These are phyloP conservation scores for Amauroascus niger DNA, from an alignment of 2,329 filamentous ascomycete species.

Conservation along the genomic window DNA sequence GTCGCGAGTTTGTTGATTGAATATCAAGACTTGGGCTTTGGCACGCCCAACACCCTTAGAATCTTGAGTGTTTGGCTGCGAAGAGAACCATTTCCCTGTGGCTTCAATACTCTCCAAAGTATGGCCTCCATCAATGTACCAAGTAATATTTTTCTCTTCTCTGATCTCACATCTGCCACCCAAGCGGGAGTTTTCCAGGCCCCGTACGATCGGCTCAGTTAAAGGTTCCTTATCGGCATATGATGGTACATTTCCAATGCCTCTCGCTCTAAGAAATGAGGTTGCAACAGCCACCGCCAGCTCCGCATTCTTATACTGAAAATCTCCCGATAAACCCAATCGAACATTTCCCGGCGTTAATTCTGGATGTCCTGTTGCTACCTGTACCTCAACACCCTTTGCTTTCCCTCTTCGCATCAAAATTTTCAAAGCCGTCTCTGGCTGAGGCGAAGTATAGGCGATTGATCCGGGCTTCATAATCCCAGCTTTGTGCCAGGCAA, in stretches of 20 bases:
- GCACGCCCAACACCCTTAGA: slow-evolving; percentile 19
- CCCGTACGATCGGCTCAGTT: slow-evolving; percentile 52
- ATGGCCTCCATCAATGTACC: slow-evolving; percentile 83
- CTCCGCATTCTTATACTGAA: slow-evolving; percentile 54
- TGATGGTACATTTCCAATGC: slow-evolving; percentile 29
- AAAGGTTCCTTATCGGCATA: slow-evolving; percentile 38
- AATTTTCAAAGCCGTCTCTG: slow-evolving; percentile 46
- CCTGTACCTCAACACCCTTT: slow-evolving; percentile 39
- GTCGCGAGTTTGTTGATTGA: slow-evolving; percentile 87
- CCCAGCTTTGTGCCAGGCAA: slow-evolving; percentile 87
- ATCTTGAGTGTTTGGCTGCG: slow-evolving; percentile 30
- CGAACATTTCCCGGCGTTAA: slow-evolving; percentile 38
- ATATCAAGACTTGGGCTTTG: slow-evolving; percentile 57
- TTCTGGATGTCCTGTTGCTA: slow-evolving; percentile 43
- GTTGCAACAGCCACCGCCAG: slow-evolving; percentile 46
- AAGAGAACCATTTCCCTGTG: slow-evolving; percentile 66
- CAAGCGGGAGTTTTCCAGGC: slow-evolving; percentile 57
- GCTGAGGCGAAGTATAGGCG: slow-evolving; percentile 55
- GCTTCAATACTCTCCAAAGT: slow-evolving; percentile 73
- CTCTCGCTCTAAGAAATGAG: slow-evolving; percentile 32
- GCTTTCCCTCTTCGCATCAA: slow-evolving; percentile 47
- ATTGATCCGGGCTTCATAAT: slow-evolving; percentile 62
- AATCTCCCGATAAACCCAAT: slow-evolving; percentile 52
- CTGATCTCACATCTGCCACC: slow-evolving; percentile 70
- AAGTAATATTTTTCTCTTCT: slow-evolving; percentile 49